Base-by-base conservation (phyloP, 345 rosid species). In the Gossypium thurberi region DNA sequence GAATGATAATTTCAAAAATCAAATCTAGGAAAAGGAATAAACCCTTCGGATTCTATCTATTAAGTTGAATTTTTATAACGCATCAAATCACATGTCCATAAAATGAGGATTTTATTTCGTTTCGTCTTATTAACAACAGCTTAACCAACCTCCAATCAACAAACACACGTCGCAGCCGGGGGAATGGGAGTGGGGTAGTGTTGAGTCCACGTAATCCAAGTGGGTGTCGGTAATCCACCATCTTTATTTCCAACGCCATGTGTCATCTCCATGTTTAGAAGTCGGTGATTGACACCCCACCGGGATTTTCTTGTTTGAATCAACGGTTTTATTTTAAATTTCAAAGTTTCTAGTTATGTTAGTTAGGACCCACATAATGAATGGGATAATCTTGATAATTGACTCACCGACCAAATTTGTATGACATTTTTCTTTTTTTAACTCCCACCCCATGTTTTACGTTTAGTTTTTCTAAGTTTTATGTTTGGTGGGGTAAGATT, bases 221-320 rank as follows among this genome's bases (percentile, higher is more conserved):
- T 12, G 6, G 2, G 0, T 4, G 69, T 46, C n/a, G 10, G 69
- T 18, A 2, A 58, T 50, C 78, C 73, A 71, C 37, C 2, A 1
- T 11, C 56, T 50, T 63, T 4, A 37, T 15, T 78, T 67, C 75
- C 57, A 20, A 0, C 20, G 75, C 37, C 73, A 78, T 33, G 62
- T 74, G 62, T 43, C 78, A 48, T 33, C 64, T 1, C 42, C 12
- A 10, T 2, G 33, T 58, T 58, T 13, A 5, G 8, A 2, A 17
- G 73, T 17, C 78, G 70, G 73, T 26, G 66, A 51, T 6, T 8
- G 28, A 61, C 63, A 77, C 65, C 37, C 44, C 40, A 77, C 65
- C 37, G 44, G 48, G 60, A 6, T 18, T 8, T 25, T 8, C 42
- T 18, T 13, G 12, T 52, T 66, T 17, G 44, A 37, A 77, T 23